Evolutionary conservation across 2,329 filamentous ascomycete species (phyloP), one percentile per base, ranked within the genome.

Genomic region (Apiospora saccharicola): DNA sequence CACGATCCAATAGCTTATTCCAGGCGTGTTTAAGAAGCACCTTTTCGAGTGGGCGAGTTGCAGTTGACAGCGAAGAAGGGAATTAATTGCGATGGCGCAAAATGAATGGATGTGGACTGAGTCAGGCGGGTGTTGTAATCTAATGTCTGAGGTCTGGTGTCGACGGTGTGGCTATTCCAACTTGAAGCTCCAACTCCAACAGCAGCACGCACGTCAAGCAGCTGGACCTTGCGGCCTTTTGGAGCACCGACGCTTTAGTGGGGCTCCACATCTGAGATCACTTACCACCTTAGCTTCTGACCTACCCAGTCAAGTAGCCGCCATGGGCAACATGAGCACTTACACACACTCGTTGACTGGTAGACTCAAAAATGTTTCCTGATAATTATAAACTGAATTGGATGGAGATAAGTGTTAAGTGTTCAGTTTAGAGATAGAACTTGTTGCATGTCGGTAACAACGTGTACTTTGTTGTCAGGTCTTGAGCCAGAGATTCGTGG

Each of bases 161-260:
- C 57, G 34, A 30, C 41, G 57, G 57, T 64, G 51, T 57, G 57
- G 57, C 57, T 64, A 41, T 64, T 64, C 57, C 57, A 34, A 24
- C 57, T 64, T 41, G 57, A 64, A 64, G 57, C 19, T 64, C 57
- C 34, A 41, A 64, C 57, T 64, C 57, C 57, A 64, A 37, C 53
- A 37, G 30, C 53, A 57, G 53, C 26, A 64, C 4, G 19, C 34
- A 64, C 57, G 57, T 64, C 57, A 64, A 64, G 57, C 34, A 64
- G 34, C 57, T 41, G 57, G 34, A 64, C 57, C 57, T 64, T 64
- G 57, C 57, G 57, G 57, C 57, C 57, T 64, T 64, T 64, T 64
- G 57, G 57, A 64, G 22, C 34, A 6, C 57, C 57, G 34, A 41
- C 57, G 22, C 22, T 64, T 64, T 64, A 64, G 57, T 64, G 57